Evolutionary conservation across 139 green algal genomes (phyloP).

Genomic region (Tetradesmus obliquus): DNA sequence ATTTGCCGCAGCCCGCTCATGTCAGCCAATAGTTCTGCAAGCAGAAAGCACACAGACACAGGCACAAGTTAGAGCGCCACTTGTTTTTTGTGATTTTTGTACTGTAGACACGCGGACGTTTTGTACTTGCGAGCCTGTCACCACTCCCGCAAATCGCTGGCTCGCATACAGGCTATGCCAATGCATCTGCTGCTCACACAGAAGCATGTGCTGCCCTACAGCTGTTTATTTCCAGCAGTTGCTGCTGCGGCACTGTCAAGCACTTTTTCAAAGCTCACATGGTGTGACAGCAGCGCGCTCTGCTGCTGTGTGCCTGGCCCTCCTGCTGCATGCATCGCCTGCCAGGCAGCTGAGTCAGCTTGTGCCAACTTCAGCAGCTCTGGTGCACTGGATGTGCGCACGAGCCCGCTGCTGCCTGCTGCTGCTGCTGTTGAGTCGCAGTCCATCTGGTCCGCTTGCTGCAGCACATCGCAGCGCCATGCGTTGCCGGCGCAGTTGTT

Average conservation of each 20-base stretch:
- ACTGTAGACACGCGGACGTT: too few relatives aligned
- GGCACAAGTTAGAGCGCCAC: background rate
- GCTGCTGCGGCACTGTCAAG: background rate
- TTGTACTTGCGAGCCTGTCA: background rate
- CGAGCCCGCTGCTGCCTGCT: background rate
- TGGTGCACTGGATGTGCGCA: conserved; percentile 4
- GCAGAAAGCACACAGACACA: background rate
- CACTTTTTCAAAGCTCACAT: background rate
- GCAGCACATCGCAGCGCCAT: background rate
- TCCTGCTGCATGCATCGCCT: background rate
- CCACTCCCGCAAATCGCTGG: background rate
- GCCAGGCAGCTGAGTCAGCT: conserved; percentile 12
- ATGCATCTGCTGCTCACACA: background rate
- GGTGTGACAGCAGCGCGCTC: background rate
- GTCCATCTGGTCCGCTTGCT: conserved; percentile 31
- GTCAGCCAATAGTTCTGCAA: conserved; percentile 36
- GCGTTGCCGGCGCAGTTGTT: background rate
- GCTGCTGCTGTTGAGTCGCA: conserved; percentile 3
- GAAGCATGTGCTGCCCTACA: background rate
- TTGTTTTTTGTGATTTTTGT: too few relatives aligned
- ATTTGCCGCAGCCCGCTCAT: background rate
- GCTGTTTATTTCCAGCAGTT: too few relatives aligned
- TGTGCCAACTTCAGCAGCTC: conserved; percentile 33
- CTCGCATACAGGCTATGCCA: background rate
- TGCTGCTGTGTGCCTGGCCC: conserved; percentile 8